phyloP scores from a whole-genome alignment of 192 early-diverging fungal species.

The Pecoramyces ruminantium region DNA sequence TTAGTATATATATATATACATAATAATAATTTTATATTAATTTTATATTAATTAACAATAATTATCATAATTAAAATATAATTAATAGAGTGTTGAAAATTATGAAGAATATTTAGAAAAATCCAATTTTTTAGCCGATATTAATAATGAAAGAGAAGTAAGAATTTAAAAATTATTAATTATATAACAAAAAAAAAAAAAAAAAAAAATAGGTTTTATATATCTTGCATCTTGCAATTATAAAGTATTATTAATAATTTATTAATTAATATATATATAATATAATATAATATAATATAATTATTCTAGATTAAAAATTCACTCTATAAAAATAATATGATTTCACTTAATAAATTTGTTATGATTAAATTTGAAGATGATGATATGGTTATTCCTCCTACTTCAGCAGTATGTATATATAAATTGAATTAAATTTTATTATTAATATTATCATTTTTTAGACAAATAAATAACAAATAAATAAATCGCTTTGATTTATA shows the following conservation, averaged over 20 bases:
- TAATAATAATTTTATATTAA: too few relatives aligned
- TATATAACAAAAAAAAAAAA: too few relatives aligned
- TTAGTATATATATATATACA: too few relatives aligned
- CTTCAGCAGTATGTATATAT: constrained; percentile 35
- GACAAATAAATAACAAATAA: too few relatives aligned
- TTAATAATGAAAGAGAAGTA: constrained; percentile 59
- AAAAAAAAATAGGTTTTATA: too few relatives aligned
- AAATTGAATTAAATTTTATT: too few relatives aligned
- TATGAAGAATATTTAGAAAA: constrained; percentile 49
- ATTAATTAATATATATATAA: too few relatives aligned
- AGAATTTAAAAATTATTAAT: background rate
- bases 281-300: background rate
- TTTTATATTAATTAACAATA: too few relatives aligned
- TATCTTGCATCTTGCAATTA: too few relatives aligned
- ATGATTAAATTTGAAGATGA: constrained; percentile 67
- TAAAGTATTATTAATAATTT: too few relatives aligned
- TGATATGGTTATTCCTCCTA: constrained; percentile 48
- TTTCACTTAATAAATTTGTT: constrained; percentile 55
- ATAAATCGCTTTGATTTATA: too few relatives aligned
- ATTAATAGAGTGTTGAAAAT: constrained; percentile 23
- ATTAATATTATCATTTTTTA: too few relatives aligned
- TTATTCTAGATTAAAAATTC: constrained; percentile 17
- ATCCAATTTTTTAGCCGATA: constrained; percentile 71
- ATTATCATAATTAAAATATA: background rate
- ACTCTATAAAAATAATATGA: constrained; percentile 38